Conservation (phyloP, 116 monocot genomes). For the Iris pallida region DNA sequence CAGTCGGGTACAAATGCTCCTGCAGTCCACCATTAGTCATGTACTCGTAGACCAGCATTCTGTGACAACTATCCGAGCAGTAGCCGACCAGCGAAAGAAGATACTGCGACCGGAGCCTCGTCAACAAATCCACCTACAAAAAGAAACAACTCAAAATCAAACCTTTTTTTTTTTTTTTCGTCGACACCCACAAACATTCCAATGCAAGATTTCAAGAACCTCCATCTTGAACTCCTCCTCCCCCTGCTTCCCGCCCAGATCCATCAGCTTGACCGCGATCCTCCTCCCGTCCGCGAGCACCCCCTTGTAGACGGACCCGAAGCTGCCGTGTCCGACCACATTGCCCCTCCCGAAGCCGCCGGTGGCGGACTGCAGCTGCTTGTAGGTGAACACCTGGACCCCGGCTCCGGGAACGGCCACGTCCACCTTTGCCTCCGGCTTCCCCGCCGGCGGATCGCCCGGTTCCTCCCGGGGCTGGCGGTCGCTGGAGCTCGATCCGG, state of each 20-base stretch:
- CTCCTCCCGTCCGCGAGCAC: constrained; percentile 73
- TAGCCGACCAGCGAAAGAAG: constrained; percentile 75
- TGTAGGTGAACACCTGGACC: constrained; percentile 69
- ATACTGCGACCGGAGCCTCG: constrained; percentile 66
- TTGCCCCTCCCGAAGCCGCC: constrained; percentile 75
- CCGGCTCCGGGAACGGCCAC: constrained; percentile 36
- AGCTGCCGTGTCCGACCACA: constrained; percentile 84
- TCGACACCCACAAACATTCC: neutral
- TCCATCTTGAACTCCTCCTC: constrained; percentile 98
- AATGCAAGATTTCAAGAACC: constrained; percentile 23
- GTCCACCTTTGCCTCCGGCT: constrained; percentile 4
- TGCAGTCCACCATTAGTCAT: constrained; percentile 99
- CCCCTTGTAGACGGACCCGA: constrained; percentile 84
- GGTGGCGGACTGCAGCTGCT: constrained; percentile 81
- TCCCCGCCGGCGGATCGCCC: neutral
- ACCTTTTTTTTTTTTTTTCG: neutral
- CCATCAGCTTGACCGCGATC: constrained; percentile 97
- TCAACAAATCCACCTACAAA: constrained; percentile 82
- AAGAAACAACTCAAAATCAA: neutral
- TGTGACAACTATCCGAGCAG: constrained; percentile 73
- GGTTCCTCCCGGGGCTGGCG: constrained; percentile 6
- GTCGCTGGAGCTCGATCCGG: constrained; percentile 9
- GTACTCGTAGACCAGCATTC: constrained; percentile 87
- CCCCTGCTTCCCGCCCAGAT: constrained; percentile 79
- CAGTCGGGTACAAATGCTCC: constrained; percentile 81